Evolutionary conservation across 2,329 filamentous ascomycete genomes (phyloP), one percentile per base, ranked within the genome.

Genomic region (Fusarium illudens): DNA sequence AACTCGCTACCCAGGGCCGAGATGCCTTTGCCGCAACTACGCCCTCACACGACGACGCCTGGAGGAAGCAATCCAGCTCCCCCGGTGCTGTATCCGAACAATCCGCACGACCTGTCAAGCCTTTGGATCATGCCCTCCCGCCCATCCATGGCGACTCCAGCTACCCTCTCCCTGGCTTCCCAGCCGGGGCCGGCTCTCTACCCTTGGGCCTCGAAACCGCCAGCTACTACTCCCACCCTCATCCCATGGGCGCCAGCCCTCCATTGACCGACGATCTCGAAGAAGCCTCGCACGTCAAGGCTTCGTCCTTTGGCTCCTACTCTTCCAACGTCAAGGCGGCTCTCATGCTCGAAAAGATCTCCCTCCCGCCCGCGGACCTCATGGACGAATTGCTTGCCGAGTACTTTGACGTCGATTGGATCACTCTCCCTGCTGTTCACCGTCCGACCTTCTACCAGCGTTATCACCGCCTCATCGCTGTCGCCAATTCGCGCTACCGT

Each of bases 241-340:
- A 64, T 1, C 62, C 57, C 6, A 73, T 73, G 71, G 71, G 62
- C 4, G 65, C 71, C 20, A 74, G 72, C 29, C 72, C 72, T 17
- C 72, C 72, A 3, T 46, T 74, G 27, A 75, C 73, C 6, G 72
- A 74, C 39, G 73, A 75, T 46, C 68, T 75, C 8, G 72, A 75
- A 54, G 73, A 75, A 29, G 55, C 55, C 7, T 48, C 64, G 2
- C 59, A 61, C 1, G 48, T 60, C 61, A 70, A 70, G 58, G 54
- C 66, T n/a, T 71, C 72, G 0, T 72, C 71, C 2, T 74, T 74
- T 17, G 72, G 72, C 9, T 74, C 72, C 8, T 74, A 74, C 44
- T 74, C 72, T n/a, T 74, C 72, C 32, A 71, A 74, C n/a, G 48
- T 61, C 50, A 70, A 66, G 52, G 72, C 72, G 6, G 72, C 72